Conservation (phyloP, 164 flowering plant genomes). For the Kingdonia uniflora region DNA sequence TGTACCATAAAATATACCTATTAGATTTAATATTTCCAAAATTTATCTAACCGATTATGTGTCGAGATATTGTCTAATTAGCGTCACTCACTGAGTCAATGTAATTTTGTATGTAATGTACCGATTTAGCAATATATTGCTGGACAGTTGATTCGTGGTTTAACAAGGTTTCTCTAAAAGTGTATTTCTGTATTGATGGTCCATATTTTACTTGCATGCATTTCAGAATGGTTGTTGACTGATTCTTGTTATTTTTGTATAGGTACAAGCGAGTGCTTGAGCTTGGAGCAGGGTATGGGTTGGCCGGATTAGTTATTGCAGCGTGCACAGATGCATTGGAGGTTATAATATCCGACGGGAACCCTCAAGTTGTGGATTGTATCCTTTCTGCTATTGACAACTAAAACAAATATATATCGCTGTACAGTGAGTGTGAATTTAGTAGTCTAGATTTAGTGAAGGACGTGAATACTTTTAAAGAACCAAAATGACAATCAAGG, state of each 20-base stretch:
- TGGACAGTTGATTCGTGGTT: not conserved
- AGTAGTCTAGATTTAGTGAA: not conserved
- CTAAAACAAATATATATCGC: not conserved
- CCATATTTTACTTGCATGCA: not conserved
- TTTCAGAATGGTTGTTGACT: constrained; percentile 3
- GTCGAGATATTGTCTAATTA: too few relatives aligned
- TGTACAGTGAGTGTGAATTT: not conserved
- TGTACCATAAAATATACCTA: too few relatives aligned
- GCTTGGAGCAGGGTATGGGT: constrained; percentile 97
- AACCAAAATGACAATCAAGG: not conserved
- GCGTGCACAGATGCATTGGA: constrained; percentile 61
- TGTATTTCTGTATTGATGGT: not conserved
- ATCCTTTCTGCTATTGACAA: constrained; percentile 37
- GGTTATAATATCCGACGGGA: constrained; percentile 87
- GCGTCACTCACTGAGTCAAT: too few relatives aligned
- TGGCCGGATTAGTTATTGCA: constrained; percentile 87
- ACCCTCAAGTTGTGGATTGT: constrained; percentile 96
- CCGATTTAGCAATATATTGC: not conserved
- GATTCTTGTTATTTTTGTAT: constrained; percentile 3
- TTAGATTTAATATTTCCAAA: too few relatives aligned
- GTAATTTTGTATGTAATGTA: too few relatives aligned
- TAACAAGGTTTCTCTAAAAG: not conserved
- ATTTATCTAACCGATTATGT: too few relatives aligned
- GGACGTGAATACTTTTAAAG: not conserved
- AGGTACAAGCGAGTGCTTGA: constrained; percentile 79